Evolutionary conservation across 2,329 filamentous ascomycete genomes (phyloP), one percentile per base, ranked within the genome.

Genomic region (Colletotrichum sp.): DNA sequence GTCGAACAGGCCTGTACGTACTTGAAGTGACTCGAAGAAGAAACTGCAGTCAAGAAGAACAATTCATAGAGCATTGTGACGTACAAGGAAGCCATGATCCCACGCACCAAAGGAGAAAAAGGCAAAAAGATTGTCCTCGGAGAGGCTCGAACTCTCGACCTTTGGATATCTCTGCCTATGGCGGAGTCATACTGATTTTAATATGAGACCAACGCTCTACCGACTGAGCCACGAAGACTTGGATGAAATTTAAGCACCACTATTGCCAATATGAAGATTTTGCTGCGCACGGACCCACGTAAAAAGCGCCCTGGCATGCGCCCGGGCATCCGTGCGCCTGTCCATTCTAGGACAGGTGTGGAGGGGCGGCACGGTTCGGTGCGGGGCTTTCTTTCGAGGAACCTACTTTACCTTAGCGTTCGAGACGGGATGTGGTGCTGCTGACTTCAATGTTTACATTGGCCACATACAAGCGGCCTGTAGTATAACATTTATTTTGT

Each of bases 91-190:
- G 16, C 36, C 36, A 43, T 9, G 16, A 43, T 43, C 16, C 3
- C 16, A 18, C 2, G 36, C 5, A 10, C 16, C 8, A n/a, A n/a
- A 18, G 36, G 36, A 43, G 8, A 8, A n/a, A n/a, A 34, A 16
- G 27, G 9, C 39, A 36, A 65, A 58, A 22, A 13, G n/a, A 13
- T 13, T 74, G 71, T 74, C 71, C 71, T 66, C 68, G 36, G 71
- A 67, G 68, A 74, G 71, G 71, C 71, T 74, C 71, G 71, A 74
- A 74, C 71, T 74, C 68, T 67, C 71, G 71, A 74, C 68, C 72
- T 74, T 74, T 73, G 71, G 71, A 74, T 71, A 4, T 74, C 71
- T n/a, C 66, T 48, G 30, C 8, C 43, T 71, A 0, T 1, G 55
- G n/a, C 27, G 56, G 71, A 36, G 71, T 74, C 71, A 74, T 71